Base-by-base conservation (phyloP, 2,329 filamentous ascomycete genomes). In the Cercospora citrullina region DNA sequence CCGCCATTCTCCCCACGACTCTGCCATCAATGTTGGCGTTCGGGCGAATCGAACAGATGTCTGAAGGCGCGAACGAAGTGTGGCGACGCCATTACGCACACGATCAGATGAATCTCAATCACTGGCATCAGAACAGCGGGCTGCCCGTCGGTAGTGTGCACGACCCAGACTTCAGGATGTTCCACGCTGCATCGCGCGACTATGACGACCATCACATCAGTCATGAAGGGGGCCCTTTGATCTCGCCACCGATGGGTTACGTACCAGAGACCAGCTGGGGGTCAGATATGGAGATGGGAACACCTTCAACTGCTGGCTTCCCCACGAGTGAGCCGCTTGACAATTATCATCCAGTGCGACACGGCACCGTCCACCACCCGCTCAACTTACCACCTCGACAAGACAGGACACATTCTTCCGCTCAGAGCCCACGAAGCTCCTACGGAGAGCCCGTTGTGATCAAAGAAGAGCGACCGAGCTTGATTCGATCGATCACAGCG, bases 211-310 rank as follows among this genome's bases (percentile, higher is more conserved):
- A 55, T 16, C 58, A 72, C 18, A 73, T 71, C 61, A 63, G 65
- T 48, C 66, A 60, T 60, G 65, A 67, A 60, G 60, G 71, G 16
- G 69, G 68, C 51, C 65, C 69, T 9, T 66, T 76, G 42, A 70
- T 75, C 45, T 74, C 74, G 5, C 70, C 74, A 26, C 67, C 67
- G 48, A 71, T 73, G 65, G 65, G 68, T 39, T 76, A 74, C 42
- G 68, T 71, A n/a, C 69, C 66, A 12, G 74, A 76, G 16, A 63
- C 71, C 18, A 69, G 65, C 42, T 74, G 72, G 74, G 69, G 64
- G 12, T 73, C 72, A 4, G 75, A 77, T 59, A 71, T 76, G 63
- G 76, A 76, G 31, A 73, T 77, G 66, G 69, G 65, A 48, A 75
- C 76, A 36, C 75, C 76, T 9, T 74, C 75, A 9, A 72, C 71